Evolutionary conservation across 129 eudicot genomes (phyloP), one percentile per base, ranked within the genome.

Genomic region (Glebionis coronaria): DNA sequence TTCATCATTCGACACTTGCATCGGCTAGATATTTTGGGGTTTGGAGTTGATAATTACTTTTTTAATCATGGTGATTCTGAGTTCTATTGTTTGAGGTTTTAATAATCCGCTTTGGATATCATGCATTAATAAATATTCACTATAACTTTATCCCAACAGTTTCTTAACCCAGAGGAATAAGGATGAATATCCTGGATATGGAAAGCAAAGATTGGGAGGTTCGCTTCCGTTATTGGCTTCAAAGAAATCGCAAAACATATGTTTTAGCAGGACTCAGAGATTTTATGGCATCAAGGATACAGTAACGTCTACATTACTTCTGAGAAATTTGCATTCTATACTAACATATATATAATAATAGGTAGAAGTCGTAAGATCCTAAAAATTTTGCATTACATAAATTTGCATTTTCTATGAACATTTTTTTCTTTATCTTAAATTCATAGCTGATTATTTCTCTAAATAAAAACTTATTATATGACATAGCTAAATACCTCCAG

Each of bases 241-340:
- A 61, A 61, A 18, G 65, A 61, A 75, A 70, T 57, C 79, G 83
- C 73, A 77, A 73, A 81, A 81, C 79, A 52, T 86, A 89, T 72
- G 83, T 85, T 67, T 78, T 89, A 46, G 96, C 86, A 76, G 88
- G 94, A 40, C 73, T 83, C 67, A 80, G 82, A 79, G 84, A 81
- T 45, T 79, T 77, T 79, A 76, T 86, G 84, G 46, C 66, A 47
- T 45, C 80, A 54, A 70, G 72, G 96, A 89, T 74, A 70, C 70
- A 62, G 96, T 89, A 79, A 76, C 21, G 40, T 42, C 54, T 73
- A 72, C 50, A 23, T 10, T 42, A 44, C 7, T 54, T 11, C 12
- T 14, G 59, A 27, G 31, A 38, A 38, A 15, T 63, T 42, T 53
- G 44, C 44, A 44, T 14, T 21, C 4, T 18, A 20, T 16, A 40